phyloP scores from a whole-genome alignment of 306 rosid genomes.

The Leucaena leucocephala region DNA sequence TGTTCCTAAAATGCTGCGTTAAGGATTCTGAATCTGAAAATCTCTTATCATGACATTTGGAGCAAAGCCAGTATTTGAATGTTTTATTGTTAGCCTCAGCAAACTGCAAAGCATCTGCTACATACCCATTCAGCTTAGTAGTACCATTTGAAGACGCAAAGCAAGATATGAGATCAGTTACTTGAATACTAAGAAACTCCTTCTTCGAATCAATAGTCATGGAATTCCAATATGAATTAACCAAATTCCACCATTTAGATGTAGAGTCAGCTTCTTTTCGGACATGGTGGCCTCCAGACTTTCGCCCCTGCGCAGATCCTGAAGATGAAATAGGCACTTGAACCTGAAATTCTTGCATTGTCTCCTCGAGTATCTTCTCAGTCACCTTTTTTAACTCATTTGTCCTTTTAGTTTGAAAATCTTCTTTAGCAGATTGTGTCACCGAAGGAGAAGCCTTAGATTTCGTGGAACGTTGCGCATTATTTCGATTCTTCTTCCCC shows the following conservation, averaged over 20 bases:
- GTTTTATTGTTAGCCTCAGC: slow-evolving; percentile 59
- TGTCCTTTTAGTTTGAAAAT: no score
- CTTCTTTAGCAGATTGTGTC: slow-evolving; percentile 34
- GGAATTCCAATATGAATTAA: slow-evolving; percentile 70
- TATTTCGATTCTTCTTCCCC: slow-evolving; percentile 86
- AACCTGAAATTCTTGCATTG: no score
- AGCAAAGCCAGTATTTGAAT: slow-evolving; percentile 88
- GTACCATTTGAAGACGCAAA: slow-evolving; percentile 61
- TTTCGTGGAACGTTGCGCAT: slow-evolving; percentile 62
- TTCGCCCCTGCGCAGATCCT: slow-evolving; percentile 66
- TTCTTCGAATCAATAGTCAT: slow-evolving; percentile 64
- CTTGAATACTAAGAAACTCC: slow-evolving; percentile 65
- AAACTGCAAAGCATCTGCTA: slow-evolving; percentile 71
- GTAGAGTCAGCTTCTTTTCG: slow-evolving; percentile 65
- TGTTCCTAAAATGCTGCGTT: slow-evolving; percentile 62
- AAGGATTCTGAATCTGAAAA: slow-evolving; percentile 61
- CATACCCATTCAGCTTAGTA: slow-evolving; percentile 45
- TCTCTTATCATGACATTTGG: slow-evolving; percentile 58
- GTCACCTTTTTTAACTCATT: no score
- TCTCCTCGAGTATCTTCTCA: no score
- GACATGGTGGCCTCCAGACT: slow-evolving; percentile 48
- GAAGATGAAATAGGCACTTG: slow-evolving; percentile 63
- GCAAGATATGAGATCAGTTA: slow-evolving; percentile 65
- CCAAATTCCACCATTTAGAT: slow-evolving; percentile 75
- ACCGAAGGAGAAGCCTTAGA: slow-evolving; percentile 52